Conservation (phyloP, 805 yeast genomes). For the Saccharomycopsis fermentans region DNA sequence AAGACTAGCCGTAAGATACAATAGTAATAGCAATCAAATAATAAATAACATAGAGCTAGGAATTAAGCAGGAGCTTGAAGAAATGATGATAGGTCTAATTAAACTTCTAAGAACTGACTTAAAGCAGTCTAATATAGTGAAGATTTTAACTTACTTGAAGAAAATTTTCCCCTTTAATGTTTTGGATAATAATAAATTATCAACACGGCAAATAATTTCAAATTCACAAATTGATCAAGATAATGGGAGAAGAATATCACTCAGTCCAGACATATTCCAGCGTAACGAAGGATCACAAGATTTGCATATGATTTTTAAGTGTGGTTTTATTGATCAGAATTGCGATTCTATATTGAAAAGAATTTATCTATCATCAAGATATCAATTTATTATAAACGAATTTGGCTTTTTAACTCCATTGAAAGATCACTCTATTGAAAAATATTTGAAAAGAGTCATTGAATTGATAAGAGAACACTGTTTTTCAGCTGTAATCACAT, state of each 20-base stretch:
- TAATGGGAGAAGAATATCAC: constrained; percentile 21
- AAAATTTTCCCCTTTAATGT: constrained; percentile 46
- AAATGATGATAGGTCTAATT: constrained; percentile 64
- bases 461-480: constrained; percentile 81
- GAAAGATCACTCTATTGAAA: constrained; percentile 39
- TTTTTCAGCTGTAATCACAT: constrained; percentile 61
- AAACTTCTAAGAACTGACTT: constrained; percentile 62
- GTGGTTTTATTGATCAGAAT: constrained; percentile 1
- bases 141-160: constrained; percentile 65
- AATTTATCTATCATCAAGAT: constrained; percentile 58
- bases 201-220: background rate
- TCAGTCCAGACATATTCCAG: constrained; percentile 15
- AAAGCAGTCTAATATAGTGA: constrained; percentile 68
- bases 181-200: background rate
- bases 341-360: constrained; percentile 33
- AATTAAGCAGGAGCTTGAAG: constrained; percentile 45
- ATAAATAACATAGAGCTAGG: constrained; percentile 41
- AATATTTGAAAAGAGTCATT: constrained; percentile 65
- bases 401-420: constrained; percentile 48
- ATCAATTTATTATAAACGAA: constrained; percentile 55
- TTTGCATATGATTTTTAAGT: background rate
- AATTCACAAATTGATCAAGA: constrained; percentile 2
- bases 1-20: constrained; percentile 60
- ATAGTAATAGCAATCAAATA: constrained; percentile 35
- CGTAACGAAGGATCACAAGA: background rate